A percentile compares a stretch with the other conserved stretches of the same genome.
Conservation (phyloP, 2,329 filamentous ascomycete species). For the Fusarium proliferatum region DNA sequence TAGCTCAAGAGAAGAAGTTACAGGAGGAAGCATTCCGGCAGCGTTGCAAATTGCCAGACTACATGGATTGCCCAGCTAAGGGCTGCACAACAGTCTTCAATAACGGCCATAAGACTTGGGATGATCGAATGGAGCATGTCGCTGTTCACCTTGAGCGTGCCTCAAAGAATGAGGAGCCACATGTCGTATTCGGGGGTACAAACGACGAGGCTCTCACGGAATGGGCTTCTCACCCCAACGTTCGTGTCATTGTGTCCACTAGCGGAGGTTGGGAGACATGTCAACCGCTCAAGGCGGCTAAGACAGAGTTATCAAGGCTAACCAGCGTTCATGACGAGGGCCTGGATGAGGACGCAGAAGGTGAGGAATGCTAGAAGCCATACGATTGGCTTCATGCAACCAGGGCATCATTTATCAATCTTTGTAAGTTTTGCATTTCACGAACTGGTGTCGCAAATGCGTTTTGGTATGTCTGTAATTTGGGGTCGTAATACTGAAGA, state of each 20-base stretch:
- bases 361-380: slow-evolving; percentile 38
- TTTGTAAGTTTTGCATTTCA: background rate
- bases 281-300: slow-evolving; percentile 44
- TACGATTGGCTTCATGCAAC: background rate
- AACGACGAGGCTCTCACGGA: slow-evolving; percentile 53
- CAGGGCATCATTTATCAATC: background rate
- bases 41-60: slow-evolving; percentile 70
- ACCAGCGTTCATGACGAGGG: background rate
- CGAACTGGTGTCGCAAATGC: background rate
- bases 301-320: slow-evolving; percentile 21
- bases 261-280: slow-evolving; percentile 50
- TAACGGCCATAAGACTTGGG: slow-evolving; percentile 74
- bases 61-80: slow-evolving; percentile 69
- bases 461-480: background rate
- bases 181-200: slow-evolving; percentile 54
- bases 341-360: slow-evolving; percentile 45
- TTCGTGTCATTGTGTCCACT: slow-evolving; percentile 51
- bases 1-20: slow-evolving; percentile 65
- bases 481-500: background rate
- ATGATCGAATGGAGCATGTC: slow-evolving; percentile 87
- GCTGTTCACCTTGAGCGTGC: slow-evolving; percentile 77
- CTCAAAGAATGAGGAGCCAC: slow-evolving; percentile 42
- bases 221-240: slow-evolving; percentile 54
- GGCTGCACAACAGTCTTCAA: slow-evolving; percentile 71
- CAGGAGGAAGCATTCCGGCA: slow-evolving; percentile 68